Percentiles rank a stretch among this genome's conserved stretches.
phyloP scores from a whole-genome alignment of 768 basidiomycete genomes.

The Leccinum fibrillosum region DNA sequence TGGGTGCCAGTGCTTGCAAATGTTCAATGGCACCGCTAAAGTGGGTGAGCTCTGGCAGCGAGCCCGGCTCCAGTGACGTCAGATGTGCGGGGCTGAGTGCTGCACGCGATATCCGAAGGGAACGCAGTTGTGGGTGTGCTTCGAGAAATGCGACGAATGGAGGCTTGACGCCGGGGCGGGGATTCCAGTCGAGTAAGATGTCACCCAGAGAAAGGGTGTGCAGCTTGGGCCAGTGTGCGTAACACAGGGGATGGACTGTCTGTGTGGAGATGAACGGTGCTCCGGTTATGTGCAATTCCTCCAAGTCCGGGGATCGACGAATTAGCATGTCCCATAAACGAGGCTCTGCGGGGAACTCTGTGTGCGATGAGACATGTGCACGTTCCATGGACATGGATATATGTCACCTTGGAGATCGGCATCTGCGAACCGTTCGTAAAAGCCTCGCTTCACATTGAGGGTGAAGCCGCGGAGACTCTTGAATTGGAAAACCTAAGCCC shows the following conservation, averaged over 20 bases:
- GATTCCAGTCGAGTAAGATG: slow-evolving; percentile 55
- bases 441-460: slow-evolving; percentile 55
- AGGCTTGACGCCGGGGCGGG: slow-evolving; percentile 42
- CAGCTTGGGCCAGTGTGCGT: slow-evolving; percentile 66
- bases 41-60: slow-evolving; percentile 48
- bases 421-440: slow-evolving; percentile 58
- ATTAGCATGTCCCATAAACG: slow-evolving; percentile 71
- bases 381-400: background rate
- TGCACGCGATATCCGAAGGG: slow-evolving; percentile 49
- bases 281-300: slow-evolving; percentile 52
- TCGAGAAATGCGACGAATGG: slow-evolving; percentile 70
- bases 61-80: slow-evolving; percentile 41
- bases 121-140: slow-evolving; percentile 53
- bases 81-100: slow-evolving; percentile 55
- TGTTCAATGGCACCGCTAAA: slow-evolving; percentile 70
- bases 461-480: slow-evolving; percentile 59
- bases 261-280: slow-evolving; percentile 38
- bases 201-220: slow-evolving; percentile 62
- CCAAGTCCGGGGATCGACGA: slow-evolving; percentile 58
- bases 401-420: slow-evolving; percentile 51
- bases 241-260: slow-evolving; percentile 48
- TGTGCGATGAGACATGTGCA: slow-evolving; percentile 2
- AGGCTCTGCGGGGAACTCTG: slow-evolving; percentile 25
- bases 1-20: slow-evolving; percentile 53
- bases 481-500: slow-evolving; percentile 63